phyloP scores from a whole-genome alignment of 75 land plant genomes.

The Cunninghamia lanceolata region DNA sequence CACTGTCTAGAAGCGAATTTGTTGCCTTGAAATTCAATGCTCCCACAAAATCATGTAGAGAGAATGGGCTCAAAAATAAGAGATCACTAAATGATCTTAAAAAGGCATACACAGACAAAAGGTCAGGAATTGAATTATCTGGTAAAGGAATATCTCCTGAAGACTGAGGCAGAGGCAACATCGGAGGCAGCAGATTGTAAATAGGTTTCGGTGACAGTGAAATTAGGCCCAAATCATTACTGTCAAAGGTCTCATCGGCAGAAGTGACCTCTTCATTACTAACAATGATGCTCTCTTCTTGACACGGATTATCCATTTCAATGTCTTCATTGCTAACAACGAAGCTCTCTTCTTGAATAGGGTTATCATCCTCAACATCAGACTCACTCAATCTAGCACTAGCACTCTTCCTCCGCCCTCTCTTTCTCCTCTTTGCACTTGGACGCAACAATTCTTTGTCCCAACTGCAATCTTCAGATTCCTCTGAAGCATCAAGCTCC shows the following conservation, averaged over 20 bases:
- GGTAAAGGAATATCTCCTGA: constrained; percentile 62
- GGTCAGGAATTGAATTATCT: constrained; percentile 44
- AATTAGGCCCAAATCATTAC: constrained; percentile 9
- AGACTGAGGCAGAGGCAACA: constrained; percentile 58
- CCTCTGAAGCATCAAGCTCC: not conserved
- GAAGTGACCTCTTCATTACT: constrained; percentile 34
- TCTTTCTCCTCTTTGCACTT: not conserved
- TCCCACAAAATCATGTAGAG: constrained; percentile 66
- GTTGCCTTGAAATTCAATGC: constrained; percentile 37
- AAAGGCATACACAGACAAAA: constrained; percentile 71
- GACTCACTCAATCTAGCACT: not conserved
- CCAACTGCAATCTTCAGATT: not conserved
- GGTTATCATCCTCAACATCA: not conserved
- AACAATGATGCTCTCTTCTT: constrained; percentile 3
- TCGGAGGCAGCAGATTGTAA: constrained; percentile 19
- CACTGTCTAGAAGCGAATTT: constrained; percentile 59
- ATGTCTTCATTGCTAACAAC: not conserved
- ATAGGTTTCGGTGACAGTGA: not conserved
- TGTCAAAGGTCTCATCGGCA: constrained; percentile 32
- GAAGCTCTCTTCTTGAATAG: not conserved
- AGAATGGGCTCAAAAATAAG: constrained; percentile 73
- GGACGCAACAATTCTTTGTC: not conserved
- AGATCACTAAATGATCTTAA: constrained; percentile 63
- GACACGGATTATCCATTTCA: not conserved
- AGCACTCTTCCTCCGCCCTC: not conserved